These are phyloP conservation scores for Leptomonas pyrrhocoris DNA, from an alignment of 208 protist genomes.

Conservation along the genomic window DNA sequence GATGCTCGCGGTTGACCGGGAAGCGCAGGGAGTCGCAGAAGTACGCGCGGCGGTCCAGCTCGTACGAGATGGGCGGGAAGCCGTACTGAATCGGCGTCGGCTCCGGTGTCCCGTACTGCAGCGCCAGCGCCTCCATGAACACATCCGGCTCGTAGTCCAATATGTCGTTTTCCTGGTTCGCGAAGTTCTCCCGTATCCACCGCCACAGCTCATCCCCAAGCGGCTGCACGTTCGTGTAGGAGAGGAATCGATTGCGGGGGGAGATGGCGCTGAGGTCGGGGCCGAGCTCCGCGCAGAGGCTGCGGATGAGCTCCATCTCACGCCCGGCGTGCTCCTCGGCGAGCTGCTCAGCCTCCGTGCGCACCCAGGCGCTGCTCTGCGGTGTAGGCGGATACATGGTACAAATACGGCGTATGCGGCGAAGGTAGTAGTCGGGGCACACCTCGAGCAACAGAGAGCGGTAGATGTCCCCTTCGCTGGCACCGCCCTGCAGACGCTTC, in stretches of 20 bases:
- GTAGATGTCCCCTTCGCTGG: slow-evolving; percentile 48
- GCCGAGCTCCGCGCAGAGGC: slow-evolving; percentile 56
- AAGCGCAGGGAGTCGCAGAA: slow-evolving; percentile 55
- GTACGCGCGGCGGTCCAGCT: slow-evolving; percentile 40
- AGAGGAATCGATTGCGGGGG: slow-evolving; percentile 52
- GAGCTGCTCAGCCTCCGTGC: slow-evolving; percentile 31
- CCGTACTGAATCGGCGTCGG: slow-evolving; percentile 44
- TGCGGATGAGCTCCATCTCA: slow-evolving; percentile 68
- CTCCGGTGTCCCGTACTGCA: slow-evolving; percentile 46
- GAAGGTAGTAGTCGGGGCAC: slow-evolving; percentile 48
- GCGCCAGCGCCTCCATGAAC: slow-evolving; percentile 52
- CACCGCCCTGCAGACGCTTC: slow-evolving; percentile 32
- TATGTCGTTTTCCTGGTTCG: slow-evolving; percentile 41
- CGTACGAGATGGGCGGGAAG: slow-evolving; percentile 35
- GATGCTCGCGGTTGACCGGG: slow-evolving; percentile 31
- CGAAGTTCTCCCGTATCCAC: slow-evolving; percentile 29
- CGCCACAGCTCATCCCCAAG: slow-evolving; percentile 41
- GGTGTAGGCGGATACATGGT: slow-evolving; percentile 36
- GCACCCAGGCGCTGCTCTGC: slow-evolving; percentile 33
- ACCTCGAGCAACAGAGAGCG: slow-evolving; percentile 36
- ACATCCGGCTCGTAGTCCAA: slow-evolving; percentile 68
- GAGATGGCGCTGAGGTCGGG: slow-evolving; percentile 60
- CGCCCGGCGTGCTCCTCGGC: slow-evolving; percentile 32
- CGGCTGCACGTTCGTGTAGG: slow-evolving; percentile 50
- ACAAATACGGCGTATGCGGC: slow-evolving; percentile 39